These are phyloP conservation scores for Rubus idaeus DNA, from an alignment of 306 rosid genomes.

Conservation along the genomic window DNA sequence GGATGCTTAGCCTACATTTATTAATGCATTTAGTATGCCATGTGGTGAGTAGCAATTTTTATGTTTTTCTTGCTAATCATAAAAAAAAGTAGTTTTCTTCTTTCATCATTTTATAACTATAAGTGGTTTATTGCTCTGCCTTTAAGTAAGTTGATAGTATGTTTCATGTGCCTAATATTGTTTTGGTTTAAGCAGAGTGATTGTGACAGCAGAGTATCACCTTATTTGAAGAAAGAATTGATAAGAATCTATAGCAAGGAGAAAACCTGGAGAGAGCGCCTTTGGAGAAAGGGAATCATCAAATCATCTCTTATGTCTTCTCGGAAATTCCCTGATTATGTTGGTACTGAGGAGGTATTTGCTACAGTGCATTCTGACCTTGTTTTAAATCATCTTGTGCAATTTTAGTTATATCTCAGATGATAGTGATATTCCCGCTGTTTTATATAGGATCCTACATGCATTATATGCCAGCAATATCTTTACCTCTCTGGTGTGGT, in stretches of 20 bases:
- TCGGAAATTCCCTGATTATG: slow-evolving; percentile 68
- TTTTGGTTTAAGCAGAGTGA: slow-evolving; percentile 54
- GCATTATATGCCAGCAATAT: slow-evolving; percentile 92
- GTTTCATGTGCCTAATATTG: slow-evolving; percentile 32
- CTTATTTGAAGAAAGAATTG: slow-evolving; percentile 79
- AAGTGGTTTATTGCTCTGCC: not conserved
- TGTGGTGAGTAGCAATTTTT: not conserved
- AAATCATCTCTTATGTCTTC: slow-evolving; percentile 73
- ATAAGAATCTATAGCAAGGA: slow-evolving; percentile 59
- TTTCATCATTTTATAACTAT: not conserved
- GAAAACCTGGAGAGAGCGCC: slow-evolving; percentile 81
- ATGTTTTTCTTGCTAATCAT: not conserved
- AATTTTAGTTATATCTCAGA: slow-evolving; percentile 22
- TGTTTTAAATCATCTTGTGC: slow-evolving; percentile 10
- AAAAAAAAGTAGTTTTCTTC: not conserved
- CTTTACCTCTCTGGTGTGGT: slow-evolving; percentile 90
- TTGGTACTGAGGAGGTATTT: slow-evolving; percentile 88
- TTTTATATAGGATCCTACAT: slow-evolving; percentile 71
- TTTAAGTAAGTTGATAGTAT: not conserved
- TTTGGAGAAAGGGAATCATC: slow-evolving; percentile 80
- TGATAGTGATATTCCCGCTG: slow-evolving; percentile 24
- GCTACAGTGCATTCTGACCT: not conserved
- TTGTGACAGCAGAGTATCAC: slow-evolving; percentile 53
- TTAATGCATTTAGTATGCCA: not conserved
- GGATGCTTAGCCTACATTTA: not conserved